Base-by-base conservation (phyloP, 768 basidiomycete genomes). In the Termitomyces sp. region DNA sequence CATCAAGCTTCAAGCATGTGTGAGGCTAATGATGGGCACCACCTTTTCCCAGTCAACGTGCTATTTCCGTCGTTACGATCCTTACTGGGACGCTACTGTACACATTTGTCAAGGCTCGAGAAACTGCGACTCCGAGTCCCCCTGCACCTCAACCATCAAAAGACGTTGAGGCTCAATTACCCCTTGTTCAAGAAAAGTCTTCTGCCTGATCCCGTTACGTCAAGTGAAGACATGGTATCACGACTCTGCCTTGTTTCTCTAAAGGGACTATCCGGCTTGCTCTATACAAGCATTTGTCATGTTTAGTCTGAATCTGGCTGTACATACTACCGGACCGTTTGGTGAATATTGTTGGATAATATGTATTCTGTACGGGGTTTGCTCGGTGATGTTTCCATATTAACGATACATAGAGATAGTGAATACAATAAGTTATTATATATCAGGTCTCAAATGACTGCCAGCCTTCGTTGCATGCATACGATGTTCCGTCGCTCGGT, bases 31-130 rank as follows among this genome's bases (percentile, higher is more conserved):
- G 44, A 65, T 22, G 36, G 3, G 28, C 20, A 20, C 20, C 24
- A 9, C 16, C 26, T 43, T 55, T 20, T 1, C 55, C 22, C 67
- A 84, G 83, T 33, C 84, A 83, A 18, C 87, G 87, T 32, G 78
- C 73, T 9, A 71, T 78, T 24, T 86, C 87, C 2, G 85, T 87
- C 57, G 68, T 71, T 2, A 79, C 78, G 57, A 88, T 88, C 62
- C 80, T 87, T 5, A 67, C 69, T 41, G 87, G 87, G n/a, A 89
- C 87, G 2, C 66, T 86, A 26, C 79, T 80, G 65, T 88, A 89
- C 69, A 87, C 85, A 3, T 87, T 81, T 76, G 69, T 80, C 60
- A 86, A 86, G 65, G 76, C 84, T 60, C 57, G 68, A 45, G 84
- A 85, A 62, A 62, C 71, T 72, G 26, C 71, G 70, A 50, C 54